These are phyloP conservation scores for Globisporangium heterothallicum DNA, from an alignment of 352 stramenopile genomes.

Conservation along the genomic window DNA sequence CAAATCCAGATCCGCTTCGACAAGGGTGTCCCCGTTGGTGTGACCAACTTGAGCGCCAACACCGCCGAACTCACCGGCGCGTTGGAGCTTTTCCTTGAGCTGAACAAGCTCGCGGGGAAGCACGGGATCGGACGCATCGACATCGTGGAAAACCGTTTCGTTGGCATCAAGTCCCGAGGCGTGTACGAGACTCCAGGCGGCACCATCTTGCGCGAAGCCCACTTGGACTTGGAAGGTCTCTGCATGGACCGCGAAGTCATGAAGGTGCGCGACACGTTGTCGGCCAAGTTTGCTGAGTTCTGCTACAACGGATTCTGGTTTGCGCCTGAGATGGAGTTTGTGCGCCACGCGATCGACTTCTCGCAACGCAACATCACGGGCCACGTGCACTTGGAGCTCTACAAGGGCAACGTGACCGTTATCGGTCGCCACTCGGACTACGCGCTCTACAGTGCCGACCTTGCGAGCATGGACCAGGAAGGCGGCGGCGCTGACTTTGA, in stretches of 20 bases:
- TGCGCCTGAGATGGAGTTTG: constrained; percentile 98
- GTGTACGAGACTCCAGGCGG: constrained; percentile 98
- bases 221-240: constrained; percentile 93
- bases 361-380: constrained; percentile 94
- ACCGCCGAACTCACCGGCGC: constrained; percentile 88
- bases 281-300: constrained; percentile 95
- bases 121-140: constrained; percentile 97
- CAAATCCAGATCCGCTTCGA: constrained; percentile 94
- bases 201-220: constrained; percentile 86
- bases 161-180: constrained; percentile 98
- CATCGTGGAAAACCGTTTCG: constrained; percentile 99
- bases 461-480: constrained; percentile 98
- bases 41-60: constrained; percentile 86
- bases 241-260: constrained; percentile 97
- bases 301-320: constrained; percentile 99
- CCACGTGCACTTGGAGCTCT: constrained; percentile 93
- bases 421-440: constrained; percentile 90
- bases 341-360: constrained; percentile 94
- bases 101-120: constrained; percentile 96
- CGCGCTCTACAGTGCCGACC: constrained; percentile 95
- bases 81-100: constrained; percentile 95
- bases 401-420: constrained; percentile 98
- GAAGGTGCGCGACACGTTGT: constrained; percentile 90
- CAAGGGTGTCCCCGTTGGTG: constrained; percentile 91
- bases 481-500: constrained; percentile 93